These are phyloP conservation scores for Leishmania turanica DNA, from an alignment of 208 protist species.

Conservation along the genomic window DNA sequence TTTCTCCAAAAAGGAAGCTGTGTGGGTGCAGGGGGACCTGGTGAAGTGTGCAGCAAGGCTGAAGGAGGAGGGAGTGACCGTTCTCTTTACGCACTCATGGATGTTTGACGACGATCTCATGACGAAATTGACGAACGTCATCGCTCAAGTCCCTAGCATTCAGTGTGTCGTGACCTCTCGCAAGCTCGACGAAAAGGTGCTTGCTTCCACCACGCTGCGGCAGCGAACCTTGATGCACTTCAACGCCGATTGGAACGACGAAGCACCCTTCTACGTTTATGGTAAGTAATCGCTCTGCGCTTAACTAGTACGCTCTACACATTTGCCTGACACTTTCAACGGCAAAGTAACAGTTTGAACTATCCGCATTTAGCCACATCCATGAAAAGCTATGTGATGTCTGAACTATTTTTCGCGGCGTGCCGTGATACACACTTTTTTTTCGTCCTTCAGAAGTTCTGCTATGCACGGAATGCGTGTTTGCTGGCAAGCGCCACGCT, in stretches of 20 bases:
- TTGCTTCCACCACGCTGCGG: slow-evolving; percentile 34
- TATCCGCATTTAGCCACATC: neutral
- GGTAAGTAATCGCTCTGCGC: neutral
- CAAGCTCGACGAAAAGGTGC: slow-evolving; percentile 55
- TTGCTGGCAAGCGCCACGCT: neutral
- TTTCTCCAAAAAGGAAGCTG: slow-evolving; percentile 60
- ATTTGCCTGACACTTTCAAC: neutral
- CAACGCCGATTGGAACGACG: slow-evolving; percentile 76
- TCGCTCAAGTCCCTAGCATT: slow-evolving; percentile 58
- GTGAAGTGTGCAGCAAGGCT: slow-evolving; percentile 53
- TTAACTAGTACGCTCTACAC: neutral
- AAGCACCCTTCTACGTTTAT: slow-evolving; percentile 85
- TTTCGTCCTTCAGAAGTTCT: neutral
- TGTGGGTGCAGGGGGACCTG: slow-evolving; percentile 75
- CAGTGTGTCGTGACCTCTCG: slow-evolving; percentile 80
- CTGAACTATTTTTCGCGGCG: neutral
- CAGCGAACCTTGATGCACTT: slow-evolving; percentile 57
- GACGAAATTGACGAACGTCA: slow-evolving; percentile 54
- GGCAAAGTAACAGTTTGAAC: neutral
- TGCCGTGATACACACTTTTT: neutral
- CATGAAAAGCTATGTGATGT: neutral
- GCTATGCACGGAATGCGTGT: neutral
- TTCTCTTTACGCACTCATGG: slow-evolving; percentile 82
- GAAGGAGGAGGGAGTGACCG: slow-evolving; percentile 61
- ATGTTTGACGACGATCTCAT: slow-evolving; percentile 89